phyloP scores from a whole-genome alignment of 2,329 filamentous ascomycete genomes.

The Arthrocladium fulminans region DNA sequence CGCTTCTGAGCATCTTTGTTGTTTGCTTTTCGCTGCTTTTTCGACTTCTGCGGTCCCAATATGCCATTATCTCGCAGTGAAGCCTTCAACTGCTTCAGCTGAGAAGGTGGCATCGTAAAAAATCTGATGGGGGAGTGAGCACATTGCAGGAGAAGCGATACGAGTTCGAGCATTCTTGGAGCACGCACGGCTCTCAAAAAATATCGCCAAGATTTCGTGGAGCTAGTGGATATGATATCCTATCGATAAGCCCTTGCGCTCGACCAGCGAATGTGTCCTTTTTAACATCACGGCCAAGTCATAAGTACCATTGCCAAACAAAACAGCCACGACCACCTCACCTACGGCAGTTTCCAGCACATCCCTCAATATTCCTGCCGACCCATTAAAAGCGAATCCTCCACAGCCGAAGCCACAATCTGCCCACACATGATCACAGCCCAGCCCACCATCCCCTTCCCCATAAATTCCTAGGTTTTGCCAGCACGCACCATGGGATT shows the following conservation, averaged over 20 bases:
- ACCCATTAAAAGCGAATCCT: background rate
- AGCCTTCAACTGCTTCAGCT: constrained; percentile 89
- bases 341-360: too few relatives aligned
- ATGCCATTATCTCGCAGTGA: constrained; percentile 85
- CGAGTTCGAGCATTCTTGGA: too few relatives aligned
- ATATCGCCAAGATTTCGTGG: too few relatives aligned
- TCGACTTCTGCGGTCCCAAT: constrained; percentile 83
- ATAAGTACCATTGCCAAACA: background rate
- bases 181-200: too few relatives aligned
- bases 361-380: too few relatives aligned
- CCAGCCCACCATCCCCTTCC: background rate
- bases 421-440: background rate
- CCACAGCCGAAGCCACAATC: background rate
- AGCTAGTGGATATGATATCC: too few relatives aligned
- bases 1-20: constrained; percentile 64
- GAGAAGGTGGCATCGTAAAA: constrained; percentile 75
- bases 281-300: background rate
- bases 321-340: background rate
- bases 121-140: background rate
- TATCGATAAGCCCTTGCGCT: background rate
- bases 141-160: too few relatives aligned
- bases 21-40: constrained; percentile 78
- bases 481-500: background rate
- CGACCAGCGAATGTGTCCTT: background rate
- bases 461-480: background rate